Conservation (phyloP, 2,329 filamentous ascomycete species). For the Fusarium anthophilum region DNA sequence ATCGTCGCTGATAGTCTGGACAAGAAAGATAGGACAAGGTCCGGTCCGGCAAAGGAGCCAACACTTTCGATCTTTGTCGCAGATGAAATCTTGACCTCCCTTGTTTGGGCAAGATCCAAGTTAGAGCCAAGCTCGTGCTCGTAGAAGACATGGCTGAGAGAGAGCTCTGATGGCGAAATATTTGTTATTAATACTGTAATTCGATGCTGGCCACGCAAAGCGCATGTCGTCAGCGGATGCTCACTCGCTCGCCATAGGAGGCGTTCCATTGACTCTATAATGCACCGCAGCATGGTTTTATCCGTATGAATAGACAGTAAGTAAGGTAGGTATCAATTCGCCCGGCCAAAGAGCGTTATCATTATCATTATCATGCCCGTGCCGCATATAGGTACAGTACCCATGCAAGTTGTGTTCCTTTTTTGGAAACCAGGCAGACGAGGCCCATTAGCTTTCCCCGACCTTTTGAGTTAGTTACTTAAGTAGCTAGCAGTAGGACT, state of each 20-base stretch:
- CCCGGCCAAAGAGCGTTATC: neutral
- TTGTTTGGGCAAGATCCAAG: neutral
- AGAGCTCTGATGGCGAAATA: slow-evolving; percentile 32
- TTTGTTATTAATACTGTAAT: slow-evolving; percentile 8
- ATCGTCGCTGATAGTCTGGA: slow-evolving; percentile 14
- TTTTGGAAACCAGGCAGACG: slow-evolving; percentile 20
- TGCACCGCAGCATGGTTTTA: neutral
- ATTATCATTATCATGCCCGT: slow-evolving; percentile 14
- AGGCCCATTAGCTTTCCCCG: neutral
- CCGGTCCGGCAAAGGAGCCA: slow-evolving; percentile 7
- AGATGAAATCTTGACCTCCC: neutral
- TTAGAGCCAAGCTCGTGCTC: slow-evolving; percentile 4
- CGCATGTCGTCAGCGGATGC: slow-evolving; percentile 35
- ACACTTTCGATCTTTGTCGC: neutral
- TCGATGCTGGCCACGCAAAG: neutral
- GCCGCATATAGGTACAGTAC: slow-evolving; percentile 1
- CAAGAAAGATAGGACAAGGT: slow-evolving; percentile 18
- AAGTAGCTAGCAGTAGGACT: neutral
- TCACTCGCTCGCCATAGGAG: slow-evolving; percentile 30
- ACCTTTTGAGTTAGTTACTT: slow-evolving; percentile 9
- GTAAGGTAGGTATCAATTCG: neutral
- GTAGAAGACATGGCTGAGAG: neutral
- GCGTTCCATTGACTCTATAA: neutral
- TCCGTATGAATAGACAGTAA: neutral
- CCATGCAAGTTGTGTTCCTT: slow-evolving; percentile 12